Conservation (phyloP, 1,284 basidiomycete genomes). For the Heterobasidion annosum region DNA sequence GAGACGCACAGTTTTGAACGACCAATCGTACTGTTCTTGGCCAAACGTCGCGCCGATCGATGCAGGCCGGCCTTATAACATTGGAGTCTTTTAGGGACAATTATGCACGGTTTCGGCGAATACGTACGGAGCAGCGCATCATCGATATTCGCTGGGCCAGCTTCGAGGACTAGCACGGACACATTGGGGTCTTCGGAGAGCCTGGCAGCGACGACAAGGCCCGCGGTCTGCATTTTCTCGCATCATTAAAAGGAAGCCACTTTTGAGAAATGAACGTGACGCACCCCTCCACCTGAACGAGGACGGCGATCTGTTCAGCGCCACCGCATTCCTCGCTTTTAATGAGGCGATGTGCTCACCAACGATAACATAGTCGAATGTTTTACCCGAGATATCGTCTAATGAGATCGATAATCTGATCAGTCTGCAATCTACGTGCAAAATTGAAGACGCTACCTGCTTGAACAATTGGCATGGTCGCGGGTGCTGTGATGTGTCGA, state of each 20-base stretch:
- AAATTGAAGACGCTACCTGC: too few relatives aligned
- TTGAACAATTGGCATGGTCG: too few relatives aligned
- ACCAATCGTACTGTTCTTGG: slow-evolving; percentile 21
- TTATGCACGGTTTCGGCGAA: background rate
- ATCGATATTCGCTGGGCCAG: slow-evolving; percentile 15
- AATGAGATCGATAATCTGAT: background rate
- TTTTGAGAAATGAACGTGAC: background rate
- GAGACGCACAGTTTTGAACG: slow-evolving; percentile 17
- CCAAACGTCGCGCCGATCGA: slow-evolving; percentile 11
- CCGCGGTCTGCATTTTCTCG: slow-evolving; percentile 21
- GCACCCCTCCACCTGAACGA: slow-evolving; percentile 9
- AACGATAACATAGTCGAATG: slow-evolving; percentile 11
- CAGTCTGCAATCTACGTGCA: too few relatives aligned
- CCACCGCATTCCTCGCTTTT: too few relatives aligned
- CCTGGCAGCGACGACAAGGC: slow-evolving; percentile 35
- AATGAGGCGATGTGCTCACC: slow-evolving; percentile 2
- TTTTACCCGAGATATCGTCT: slow-evolving; percentile 5
- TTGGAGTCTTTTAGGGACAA: background rate
- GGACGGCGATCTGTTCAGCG: background rate
- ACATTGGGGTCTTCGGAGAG: slow-evolving; percentile 31
- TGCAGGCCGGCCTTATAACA: background rate
- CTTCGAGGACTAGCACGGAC: slow-evolving; percentile 25
- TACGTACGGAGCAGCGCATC: slow-evolving; percentile 10
- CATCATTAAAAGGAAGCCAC: background rate
- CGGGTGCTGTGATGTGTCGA: too few relatives aligned